Evolutionary conservation across 495 filamentous ascomycete species (phyloP).

Genomic region (Neurospora cerealis): DNA sequence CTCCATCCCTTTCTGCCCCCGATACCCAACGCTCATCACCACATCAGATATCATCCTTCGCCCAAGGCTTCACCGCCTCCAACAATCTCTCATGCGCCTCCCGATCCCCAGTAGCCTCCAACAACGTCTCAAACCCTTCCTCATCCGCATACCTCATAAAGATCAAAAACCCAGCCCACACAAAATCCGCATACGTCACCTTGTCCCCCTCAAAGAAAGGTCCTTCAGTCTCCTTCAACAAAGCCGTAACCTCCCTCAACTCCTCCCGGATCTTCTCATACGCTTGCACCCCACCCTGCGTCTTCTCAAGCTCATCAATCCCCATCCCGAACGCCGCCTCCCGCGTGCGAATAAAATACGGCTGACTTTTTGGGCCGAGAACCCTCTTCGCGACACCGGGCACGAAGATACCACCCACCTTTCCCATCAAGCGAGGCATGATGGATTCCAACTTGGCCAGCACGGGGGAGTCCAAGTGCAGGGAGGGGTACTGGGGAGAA

Average conservation of each 20-base stretch:
- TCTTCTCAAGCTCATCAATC: constrained; percentile 21
- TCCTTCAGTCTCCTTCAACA: constrained; percentile 40
- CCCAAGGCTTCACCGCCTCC: constrained; percentile 30
- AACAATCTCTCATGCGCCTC: constrained; percentile 26
- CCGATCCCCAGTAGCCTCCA: constrained; percentile 25
- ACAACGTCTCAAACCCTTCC: constrained; percentile 19
- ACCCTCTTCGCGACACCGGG: constrained; percentile 26
- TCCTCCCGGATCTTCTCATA: constrained; percentile 26
- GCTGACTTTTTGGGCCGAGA: constrained; percentile 25
- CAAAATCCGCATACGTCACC: constrained; percentile 33
- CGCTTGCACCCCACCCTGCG: not conserved
- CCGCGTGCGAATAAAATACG: constrained; percentile 39
- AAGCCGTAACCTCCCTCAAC: constrained; percentile 30
- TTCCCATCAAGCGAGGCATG: constrained; percentile 4
- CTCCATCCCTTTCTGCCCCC: not conserved
- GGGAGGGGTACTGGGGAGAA: constrained; percentile 23
- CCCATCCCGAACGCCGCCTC: constrained; percentile 30
- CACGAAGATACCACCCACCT: constrained; percentile 21
- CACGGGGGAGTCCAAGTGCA: constrained; percentile 40
- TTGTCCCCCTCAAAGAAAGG: constrained; percentile 35
- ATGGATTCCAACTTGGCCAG: constrained; percentile 21
- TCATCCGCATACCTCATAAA: constrained; percentile 23
- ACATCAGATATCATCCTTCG: constrained; percentile 15
- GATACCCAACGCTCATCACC: not conserved
- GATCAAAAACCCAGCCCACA: constrained; percentile 28